A percentile compares a stretch with the other conserved stretches of the same genome.
These are phyloP conservation scores for Meripilus lineatus DNA, from an alignment of 1,284 basidiomycete species.

Conservation along the genomic window DNA sequence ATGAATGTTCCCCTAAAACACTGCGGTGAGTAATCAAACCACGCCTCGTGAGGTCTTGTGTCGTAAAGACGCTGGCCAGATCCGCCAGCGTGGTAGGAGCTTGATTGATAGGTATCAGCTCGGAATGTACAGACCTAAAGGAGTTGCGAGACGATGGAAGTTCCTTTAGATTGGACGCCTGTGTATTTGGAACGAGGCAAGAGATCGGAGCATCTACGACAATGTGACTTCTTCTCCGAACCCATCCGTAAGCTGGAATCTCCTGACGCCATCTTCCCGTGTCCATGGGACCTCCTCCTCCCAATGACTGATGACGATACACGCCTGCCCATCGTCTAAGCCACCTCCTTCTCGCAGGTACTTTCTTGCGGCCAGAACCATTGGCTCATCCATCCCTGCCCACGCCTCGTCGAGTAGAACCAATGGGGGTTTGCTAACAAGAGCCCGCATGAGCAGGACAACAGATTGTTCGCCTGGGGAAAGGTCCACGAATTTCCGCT, in stretches of 20 bases:
- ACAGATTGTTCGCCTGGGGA: conserved; percentile 73
- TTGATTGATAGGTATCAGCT: too few species aligned
- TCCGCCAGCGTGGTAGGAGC: too few species aligned
- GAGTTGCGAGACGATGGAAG: too few species aligned
- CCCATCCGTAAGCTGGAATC: conserved; percentile 34
- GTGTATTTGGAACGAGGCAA: too few species aligned
- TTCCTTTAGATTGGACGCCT: too few species aligned
- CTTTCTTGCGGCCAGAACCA: conserved; percentile 58
- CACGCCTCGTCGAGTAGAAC: conserved; percentile 88
- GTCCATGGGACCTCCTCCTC: conserved; percentile 83
- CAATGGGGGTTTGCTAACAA: conserved; percentile 66
- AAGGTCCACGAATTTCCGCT: conserved; percentile 53
- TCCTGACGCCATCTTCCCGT: conserved; percentile 42
- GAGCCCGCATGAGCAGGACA: conserved; percentile 78
- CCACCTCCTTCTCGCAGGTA: conserved; percentile 55
- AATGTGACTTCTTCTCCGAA: conserved; percentile 22
- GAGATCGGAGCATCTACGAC: background rate
- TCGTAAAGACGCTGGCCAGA: too few species aligned
- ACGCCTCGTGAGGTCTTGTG: too few species aligned
- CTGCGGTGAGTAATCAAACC: too few species aligned
- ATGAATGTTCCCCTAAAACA: too few species aligned
- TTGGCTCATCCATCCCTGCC: conserved; percentile 82
- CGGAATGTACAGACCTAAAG: too few species aligned
- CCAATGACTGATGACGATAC: conserved; percentile 85
- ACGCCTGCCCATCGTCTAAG: conserved; percentile 56